Percentiles rank a stretch among this genome's conserved stretches.
Evolutionary conservation across 768 basidiomycete genomes (phyloP).

Genomic region (Erythrobasidium yunnanense): DNA sequence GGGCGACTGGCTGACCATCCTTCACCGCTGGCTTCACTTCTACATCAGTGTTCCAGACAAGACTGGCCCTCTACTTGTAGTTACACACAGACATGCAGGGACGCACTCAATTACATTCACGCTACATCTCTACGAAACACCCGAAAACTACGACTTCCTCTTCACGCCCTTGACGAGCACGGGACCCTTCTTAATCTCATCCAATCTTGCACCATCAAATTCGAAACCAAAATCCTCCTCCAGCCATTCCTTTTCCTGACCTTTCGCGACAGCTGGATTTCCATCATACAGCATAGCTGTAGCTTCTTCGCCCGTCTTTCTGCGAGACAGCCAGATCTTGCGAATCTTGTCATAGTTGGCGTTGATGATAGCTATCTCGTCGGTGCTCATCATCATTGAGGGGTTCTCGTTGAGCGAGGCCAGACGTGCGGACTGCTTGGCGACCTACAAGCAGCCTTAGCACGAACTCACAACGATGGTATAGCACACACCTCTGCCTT

Average conservation of each 20-base stretch:
- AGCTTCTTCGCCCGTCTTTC: constrained; percentile 1
- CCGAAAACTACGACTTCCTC: background rate
- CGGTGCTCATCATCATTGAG: background rate
- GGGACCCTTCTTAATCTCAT: constrained; percentile 3
- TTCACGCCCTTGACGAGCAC: background rate
- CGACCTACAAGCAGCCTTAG: background rate
- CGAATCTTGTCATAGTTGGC: background rate
- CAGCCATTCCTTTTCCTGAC: background rate
- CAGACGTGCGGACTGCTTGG: background rate
- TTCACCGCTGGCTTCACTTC: too few relatives aligned
- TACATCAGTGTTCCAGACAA: too few relatives aligned
- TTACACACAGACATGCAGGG: too few relatives aligned
- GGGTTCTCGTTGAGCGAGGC: constrained; percentile 11
- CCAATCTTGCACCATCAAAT: background rate
- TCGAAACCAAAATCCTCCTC: constrained; percentile 16
- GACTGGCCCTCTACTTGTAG: too few relatives aligned
- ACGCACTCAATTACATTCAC: too few relatives aligned
- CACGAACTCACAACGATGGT: background rate
- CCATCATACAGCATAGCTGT: background rate
- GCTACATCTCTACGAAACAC: too few relatives aligned
- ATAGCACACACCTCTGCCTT: background rate
- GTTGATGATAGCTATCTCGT: constrained; percentile 9
- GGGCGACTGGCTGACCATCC: too few relatives aligned
- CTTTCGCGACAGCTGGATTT: background rate
- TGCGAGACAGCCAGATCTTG: constrained; percentile 17